Evolutionary conservation across 2,329 filamentous ascomycete genomes (phyloP), one percentile per base, ranked within the genome.

Genomic region (Colletotrichum echinochloae): DNA sequence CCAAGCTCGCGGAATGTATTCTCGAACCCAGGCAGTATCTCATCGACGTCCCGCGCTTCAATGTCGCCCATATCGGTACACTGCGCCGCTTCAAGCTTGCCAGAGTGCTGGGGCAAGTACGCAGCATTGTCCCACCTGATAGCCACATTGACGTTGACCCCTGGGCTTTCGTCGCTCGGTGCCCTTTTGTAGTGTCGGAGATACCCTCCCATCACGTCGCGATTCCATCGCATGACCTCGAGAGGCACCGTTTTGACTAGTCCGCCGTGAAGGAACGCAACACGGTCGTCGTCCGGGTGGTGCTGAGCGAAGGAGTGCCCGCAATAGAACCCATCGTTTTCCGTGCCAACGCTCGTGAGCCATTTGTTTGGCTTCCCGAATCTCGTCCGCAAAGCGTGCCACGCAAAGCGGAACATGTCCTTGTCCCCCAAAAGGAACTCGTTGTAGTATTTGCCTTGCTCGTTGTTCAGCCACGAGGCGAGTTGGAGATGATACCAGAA

Each of bases 401-500:
- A 70, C 3, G 62, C 66, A 12, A 70, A 70, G n/a, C 66, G 66
- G 56, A 66, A 70, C 62, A 60, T 70, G 51, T 70, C 66, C 44
- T 70, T 70, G 63, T 70, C 66, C 23, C 66, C 66, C 5, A 70
- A 18, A 5, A 70, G 18, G 3, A 66, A 39, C 23, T 61, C 62
- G 14, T 60, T 56, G 44, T 70, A 70, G 35, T 66, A 66, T 20
- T 56, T 51, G 5, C 63, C 66, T 28, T 70, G 63, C 35, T 70
- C 66, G 0, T 70, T 66, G 35, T 70, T 70, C 28, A 70, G 41
- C 66, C 66, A 70, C 12, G 63, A 70, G 8, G 66, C 66, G 11
- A 70, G 63, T n/a, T 70, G 66, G 0, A 70, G 56, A 12, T 70
- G 66, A 16, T 70, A 70, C 66, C 66, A 70, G 44, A 70, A 70